Base-by-base conservation (phyloP, 2,329 filamentous ascomycete genomes). In the Alternaria postmessia region DNA sequence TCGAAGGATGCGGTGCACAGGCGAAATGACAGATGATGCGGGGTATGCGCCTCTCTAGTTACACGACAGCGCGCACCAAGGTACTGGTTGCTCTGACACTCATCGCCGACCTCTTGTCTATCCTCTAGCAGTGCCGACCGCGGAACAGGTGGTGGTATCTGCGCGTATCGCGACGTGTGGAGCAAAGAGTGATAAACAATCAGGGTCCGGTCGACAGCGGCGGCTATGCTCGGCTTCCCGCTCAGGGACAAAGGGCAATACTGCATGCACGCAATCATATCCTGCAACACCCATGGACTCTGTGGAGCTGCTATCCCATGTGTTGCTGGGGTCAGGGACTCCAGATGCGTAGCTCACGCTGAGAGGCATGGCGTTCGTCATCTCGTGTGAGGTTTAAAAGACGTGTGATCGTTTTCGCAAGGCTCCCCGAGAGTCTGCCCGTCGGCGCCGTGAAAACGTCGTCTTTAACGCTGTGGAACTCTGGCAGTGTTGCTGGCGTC, bases 221-320 rank as follows among this genome's bases (percentile, higher is more conserved):
- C 66, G 67, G 66, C 60, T 69, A 71, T 51, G 59, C 57, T 65
- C 67, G 65, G 65, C 60, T 62, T 64, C 44, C 56, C 46, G 46
- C 28, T 59, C 52, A 59, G 63, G 59, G 59, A 61, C 59, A 60
- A 39, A 53, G 54, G 55, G 54, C 55, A 39, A 28, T 22, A 42
- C 62, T 41, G 60, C 56, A 66, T 66, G 63, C 59, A 66, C 54
- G 65, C 65, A 67, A 66, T 64, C 44, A 62, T 62, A 47, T 46
- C 61, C 61, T 65, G 63, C 70, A 56, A 56, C 18, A n/a, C 36
- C 26, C 26, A 48, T 49, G 28, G 56, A 62, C 62, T 46, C 47
- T 42, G 57, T 48, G 46, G 52, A 56, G 52, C 57, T 51, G 41
- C 47, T 24, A 20, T 51, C 36, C 54, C 60, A 51, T 61, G 51